Conservation (phyloP, 257 asterid genomes). For the Paraleonurus japonicus region DNA sequence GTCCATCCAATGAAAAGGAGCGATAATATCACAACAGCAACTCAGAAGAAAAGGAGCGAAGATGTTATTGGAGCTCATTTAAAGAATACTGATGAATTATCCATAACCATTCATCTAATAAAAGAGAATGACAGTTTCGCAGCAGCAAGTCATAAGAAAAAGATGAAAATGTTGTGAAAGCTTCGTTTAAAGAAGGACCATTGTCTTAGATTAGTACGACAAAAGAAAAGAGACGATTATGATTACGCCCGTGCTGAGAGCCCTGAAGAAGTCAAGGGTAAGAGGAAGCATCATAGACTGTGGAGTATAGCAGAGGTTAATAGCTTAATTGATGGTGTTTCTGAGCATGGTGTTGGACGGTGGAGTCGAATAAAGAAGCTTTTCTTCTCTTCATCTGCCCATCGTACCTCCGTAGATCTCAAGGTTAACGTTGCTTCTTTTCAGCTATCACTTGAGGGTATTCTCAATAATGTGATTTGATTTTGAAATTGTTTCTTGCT, state of each 20-base stretch:
- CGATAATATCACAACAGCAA: conserved; percentile 18
- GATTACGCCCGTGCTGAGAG: conserved; percentile 24
- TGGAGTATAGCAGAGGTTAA: conserved; percentile 90
- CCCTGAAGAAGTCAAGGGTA: conserved; percentile 40
- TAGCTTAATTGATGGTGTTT: conserved; percentile 81
- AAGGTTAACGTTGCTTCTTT: conserved; percentile 46
- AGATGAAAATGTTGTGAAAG: no score
- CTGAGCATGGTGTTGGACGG: conserved; percentile 88
- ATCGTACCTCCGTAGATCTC: conserved; percentile 93
- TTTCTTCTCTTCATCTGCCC: conserved; percentile 68
- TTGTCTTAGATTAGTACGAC: not conserved
- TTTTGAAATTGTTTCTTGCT: conserved; percentile 10
- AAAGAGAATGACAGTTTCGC: conserved; percentile 29
- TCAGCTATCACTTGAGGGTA: not conserved
- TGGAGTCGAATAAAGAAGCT: conserved; percentile 91
- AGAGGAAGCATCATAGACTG: conserved; percentile 82
- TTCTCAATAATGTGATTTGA: not conserved
- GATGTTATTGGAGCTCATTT: conserved; percentile 13
- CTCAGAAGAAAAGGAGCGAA: conserved; percentile 35
- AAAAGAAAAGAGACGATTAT: conserved; percentile 25
- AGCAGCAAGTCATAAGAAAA: conserved; percentile 31
- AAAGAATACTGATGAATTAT: conserved; percentile 34
- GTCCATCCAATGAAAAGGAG: conserved; percentile 40
- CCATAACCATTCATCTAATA: conserved; percentile 33
- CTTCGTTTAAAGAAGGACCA: conserved; percentile 27